Percentiles rank a stretch among this genome's conserved stretches.
These are phyloP conservation scores for Geotrichum aggregatum DNA, from an alignment of 1,139 yeast genomes.

Conservation along the genomic window DNA sequence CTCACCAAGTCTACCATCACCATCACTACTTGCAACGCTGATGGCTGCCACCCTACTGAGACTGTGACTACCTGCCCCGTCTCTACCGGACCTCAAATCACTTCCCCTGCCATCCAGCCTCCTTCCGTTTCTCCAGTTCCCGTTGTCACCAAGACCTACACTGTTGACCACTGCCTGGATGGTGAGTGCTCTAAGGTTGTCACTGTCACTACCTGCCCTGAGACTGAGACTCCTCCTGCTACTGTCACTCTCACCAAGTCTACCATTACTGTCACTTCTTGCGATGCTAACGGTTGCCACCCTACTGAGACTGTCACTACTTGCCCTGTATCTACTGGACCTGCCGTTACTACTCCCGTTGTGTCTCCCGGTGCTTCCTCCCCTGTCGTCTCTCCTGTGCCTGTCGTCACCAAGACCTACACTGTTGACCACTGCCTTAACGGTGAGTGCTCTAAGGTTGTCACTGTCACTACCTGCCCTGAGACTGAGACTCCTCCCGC, in stretches of 20 bases:
- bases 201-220: constrained; percentile 18
- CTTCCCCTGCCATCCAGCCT: constrained; percentile 1
- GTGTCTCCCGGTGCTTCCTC: too few relatives aligned
- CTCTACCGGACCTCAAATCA: constrained; percentile 6
- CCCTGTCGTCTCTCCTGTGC: constrained; percentile 1
- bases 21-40: constrained; percentile 13
- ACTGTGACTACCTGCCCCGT: constrained; percentile 6
- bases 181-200: constrained; percentile 3
- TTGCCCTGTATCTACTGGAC: constrained; percentile 5
- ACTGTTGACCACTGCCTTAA: constrained; percentile 5
- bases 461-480: constrained; percentile 19
- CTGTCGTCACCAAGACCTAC: constrained; percentile 8
- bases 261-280: constrained; percentile 13
- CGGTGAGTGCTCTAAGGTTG: constrained; percentile 1
- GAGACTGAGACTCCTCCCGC: background rate
- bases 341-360: constrained; percentile 3
- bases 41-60: background rate
- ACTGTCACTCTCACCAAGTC: constrained; percentile 4
- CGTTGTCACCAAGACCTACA: constrained; percentile 7
- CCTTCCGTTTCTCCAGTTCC: constrained; percentile 6
- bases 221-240: background rate
- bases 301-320: constrained; percentile 7
- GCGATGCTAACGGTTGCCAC: constrained; percentile 6
- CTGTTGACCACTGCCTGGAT: constrained; percentile 4
- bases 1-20: constrained; percentile 8